Percentiles rank a stretch among this genome's conserved stretches.
Conservation (phyloP, 2,329 filamentous ascomycete genomes). For the Knufia fluminis region DNA sequence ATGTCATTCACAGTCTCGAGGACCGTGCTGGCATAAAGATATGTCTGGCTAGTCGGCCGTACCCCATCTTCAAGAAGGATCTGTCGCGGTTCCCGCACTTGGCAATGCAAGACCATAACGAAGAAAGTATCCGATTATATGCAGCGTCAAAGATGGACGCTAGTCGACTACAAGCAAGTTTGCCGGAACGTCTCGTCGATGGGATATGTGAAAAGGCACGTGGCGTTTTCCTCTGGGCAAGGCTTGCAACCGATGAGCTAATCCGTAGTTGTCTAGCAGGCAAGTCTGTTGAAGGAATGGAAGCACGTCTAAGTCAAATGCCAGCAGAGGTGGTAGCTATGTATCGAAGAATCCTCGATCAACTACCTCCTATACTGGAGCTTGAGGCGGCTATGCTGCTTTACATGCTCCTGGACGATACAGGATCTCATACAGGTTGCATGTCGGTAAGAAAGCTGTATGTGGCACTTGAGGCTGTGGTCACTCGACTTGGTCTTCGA, state of each 20-base stretch:
- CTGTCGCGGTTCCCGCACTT: neutral
- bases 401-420: neutral
- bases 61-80: neutral
- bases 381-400: constrained; percentile 2
- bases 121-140: constrained; percentile 2
- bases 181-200: constrained; percentile 1
- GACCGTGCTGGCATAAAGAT: neutral
- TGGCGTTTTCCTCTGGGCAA: constrained; percentile 16
- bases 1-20: neutral
- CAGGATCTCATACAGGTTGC: too few relatives aligned
- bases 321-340: constrained; percentile 10
- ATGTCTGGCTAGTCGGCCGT: constrained; percentile 7
- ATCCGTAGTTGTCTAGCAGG: neutral
- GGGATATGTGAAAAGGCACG: constrained; percentile 3
- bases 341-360: constrained; percentile 7
- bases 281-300: constrained; percentile 3
- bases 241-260: constrained; percentile 4
- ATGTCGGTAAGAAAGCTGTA: neutral
- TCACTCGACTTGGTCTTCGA: neutral
- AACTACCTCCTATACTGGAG: neutral
- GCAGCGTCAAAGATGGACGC: neutral
- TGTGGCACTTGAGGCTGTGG: neutral
- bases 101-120: constrained; percentile 4
- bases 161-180: neutral
- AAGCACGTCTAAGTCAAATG: constrained; percentile 4